Percentiles rank a stretch among this genome's conserved stretches.
These are phyloP conservation scores for Populus tremula DNA, from an alignment of 345 rosid genomes.

Conservation along the genomic window DNA sequence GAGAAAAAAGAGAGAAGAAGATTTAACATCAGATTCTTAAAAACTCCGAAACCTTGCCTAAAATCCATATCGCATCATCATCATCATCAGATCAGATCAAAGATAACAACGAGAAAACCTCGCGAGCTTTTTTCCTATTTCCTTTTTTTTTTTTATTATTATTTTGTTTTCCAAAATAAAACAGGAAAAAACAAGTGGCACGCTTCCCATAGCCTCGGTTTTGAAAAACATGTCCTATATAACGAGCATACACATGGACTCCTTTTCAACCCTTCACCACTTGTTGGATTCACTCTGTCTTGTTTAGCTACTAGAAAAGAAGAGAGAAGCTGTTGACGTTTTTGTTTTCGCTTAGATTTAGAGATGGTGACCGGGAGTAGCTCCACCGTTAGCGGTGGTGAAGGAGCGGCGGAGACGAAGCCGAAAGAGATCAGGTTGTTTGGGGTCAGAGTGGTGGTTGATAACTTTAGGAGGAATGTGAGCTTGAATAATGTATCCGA, in stretches of 20 bases:
- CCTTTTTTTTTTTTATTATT: background rate
- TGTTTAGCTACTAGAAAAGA: background rate
- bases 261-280: background rate
- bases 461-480: slow-evolving; percentile 87
- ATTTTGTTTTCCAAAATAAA: background rate
- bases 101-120: background rate
- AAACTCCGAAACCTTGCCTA: background rate
- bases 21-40: background rate
- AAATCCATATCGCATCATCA: background rate
- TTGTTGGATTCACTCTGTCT: background rate
- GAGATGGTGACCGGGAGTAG: slow-evolving; percentile 29
- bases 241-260: background rate
- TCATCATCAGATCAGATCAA: too few relatives aligned
- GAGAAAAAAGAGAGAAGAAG: background rate
- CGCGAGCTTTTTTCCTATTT: background rate
- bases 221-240: background rate
- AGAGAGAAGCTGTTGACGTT: background rate
- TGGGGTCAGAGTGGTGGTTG: slow-evolving; percentile 86
- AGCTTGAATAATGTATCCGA: slow-evolving; percentile 81
- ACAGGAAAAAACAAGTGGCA: background rate
- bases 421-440: slow-evolving; percentile 77
- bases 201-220: background rate
- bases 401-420: slow-evolving; percentile 4
- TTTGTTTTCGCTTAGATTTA: background rate
- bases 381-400: slow-evolving; percentile 25